Base-by-base conservation (phyloP, 1,139 yeast species). In the Suhomyces yuchorum region DNA sequence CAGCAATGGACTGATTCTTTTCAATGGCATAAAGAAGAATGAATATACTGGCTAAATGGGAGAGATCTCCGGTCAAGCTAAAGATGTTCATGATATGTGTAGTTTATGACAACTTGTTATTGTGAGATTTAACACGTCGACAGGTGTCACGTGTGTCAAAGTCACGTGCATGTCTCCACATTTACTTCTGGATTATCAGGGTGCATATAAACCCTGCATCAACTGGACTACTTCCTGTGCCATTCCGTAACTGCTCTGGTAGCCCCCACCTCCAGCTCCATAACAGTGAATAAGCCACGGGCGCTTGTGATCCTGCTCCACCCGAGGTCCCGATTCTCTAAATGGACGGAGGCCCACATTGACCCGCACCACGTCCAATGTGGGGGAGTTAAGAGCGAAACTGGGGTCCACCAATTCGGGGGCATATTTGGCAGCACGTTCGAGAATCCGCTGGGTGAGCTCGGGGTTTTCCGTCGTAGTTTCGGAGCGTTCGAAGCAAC, bases 41-140 rank as follows among this genome's bases (percentile, higher is more conserved):
- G 51, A 88, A 72, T 52, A 89, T 87, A 60, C 96, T 85, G 37
- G 87, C 84, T 65, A 89, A 73, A 65, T 93, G 99, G 44, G 95
- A 82, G 51, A 89, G 64, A 63, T 93, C 99, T 32, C 93, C 90
- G 41, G 80, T 46, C 63, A 82, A 67, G 60, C 85, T 75, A 62
- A 82, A 82, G 51, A 81, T 71, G 61, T 82, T 72, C 81, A 73
- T 75, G 51, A 37, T 60, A 47, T 11, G 28, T 24, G 40, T 20
- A 24, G 34, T 26, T 15, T 14, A 20, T 22, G 28, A 22, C 19
- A 14, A 34, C 22, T 23, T 28, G 41, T 46, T 39, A 28, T 34
- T 17, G 28, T 18, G 24, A 22, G 42, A 24, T 20, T 35, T 39
- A 36, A 43, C 47, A 43, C 44, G 47, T 44, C 47, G 43, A 35